A percentile compares a stretch with the other conserved stretches of the same genome.
These are phyloP conservation scores for Solanum hybrid DNA, from an alignment of 305 asterid genomes.

Conservation along the genomic window DNA sequence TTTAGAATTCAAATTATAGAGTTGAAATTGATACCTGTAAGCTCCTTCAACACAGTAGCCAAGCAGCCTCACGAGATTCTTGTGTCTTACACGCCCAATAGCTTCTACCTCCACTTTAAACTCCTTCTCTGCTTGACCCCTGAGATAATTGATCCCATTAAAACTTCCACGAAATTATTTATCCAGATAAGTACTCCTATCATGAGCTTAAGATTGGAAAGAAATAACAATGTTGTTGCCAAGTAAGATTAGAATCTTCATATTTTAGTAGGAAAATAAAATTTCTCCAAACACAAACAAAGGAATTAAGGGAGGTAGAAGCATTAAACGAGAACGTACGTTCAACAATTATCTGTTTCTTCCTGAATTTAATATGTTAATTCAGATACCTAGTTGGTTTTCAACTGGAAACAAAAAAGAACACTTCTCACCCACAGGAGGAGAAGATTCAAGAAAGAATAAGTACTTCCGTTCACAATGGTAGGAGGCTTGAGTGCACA, in stretches of 20 bases:
- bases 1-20: background rate
- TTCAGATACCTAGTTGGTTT: background rate
- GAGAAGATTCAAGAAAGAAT: background rate
- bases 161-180: background rate
- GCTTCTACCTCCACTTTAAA: constrained; percentile 74
- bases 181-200: background rate
- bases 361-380: background rate
- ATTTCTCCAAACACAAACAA: background rate
- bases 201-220: background rate
- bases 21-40: constrained; percentile 33
- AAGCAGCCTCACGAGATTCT: constrained; percentile 61
- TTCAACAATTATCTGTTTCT: background rate
- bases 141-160: constrained; percentile 12
- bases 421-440: background rate
- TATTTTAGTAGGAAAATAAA: background rate
- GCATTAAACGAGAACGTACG: background rate
- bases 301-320: background rate
- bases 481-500: background rate
- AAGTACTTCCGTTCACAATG: background rate
- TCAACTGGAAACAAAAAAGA: background rate
- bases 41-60: constrained; percentile 85
- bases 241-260: background rate
- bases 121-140: constrained; percentile 76
- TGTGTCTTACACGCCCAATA: constrained; percentile 72
- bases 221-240: background rate